Evolutionary conservation across 2,329 filamentous ascomycete species (phyloP).

Genomic region (Pestalotiopsis sp.): DNA sequence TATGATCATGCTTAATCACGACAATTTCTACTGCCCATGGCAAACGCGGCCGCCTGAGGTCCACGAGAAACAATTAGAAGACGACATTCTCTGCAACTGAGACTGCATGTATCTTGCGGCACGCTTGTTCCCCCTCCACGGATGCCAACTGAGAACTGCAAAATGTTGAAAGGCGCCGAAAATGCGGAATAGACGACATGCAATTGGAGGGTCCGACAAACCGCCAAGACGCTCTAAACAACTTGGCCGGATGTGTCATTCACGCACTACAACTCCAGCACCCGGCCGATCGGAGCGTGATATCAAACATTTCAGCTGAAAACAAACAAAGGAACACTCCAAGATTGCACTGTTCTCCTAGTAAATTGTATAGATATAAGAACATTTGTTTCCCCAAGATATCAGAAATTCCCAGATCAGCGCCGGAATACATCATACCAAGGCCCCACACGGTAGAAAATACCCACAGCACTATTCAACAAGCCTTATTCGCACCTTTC

Average conservation of each 20-base stretch:
- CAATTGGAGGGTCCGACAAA: neutral
- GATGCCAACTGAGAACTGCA: neutral
- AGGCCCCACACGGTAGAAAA: neutral
- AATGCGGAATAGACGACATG: neutral
- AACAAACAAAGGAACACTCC: no score
- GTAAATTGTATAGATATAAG: neutral
- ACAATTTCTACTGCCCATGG: no score
- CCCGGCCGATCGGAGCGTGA: neutral
- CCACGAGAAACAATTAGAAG: no score
- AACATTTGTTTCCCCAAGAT: neutral
- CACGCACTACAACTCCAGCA: neutral
- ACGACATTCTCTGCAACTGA: no score
- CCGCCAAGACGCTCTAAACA: neutral
- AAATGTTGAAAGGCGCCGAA: neutral
- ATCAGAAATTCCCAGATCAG: neutral
- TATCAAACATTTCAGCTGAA: neutral
- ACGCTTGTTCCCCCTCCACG: no score
- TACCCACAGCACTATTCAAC: constrained; percentile 5
- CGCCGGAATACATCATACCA: neutral
- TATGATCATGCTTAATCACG: no score
- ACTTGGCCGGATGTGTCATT: neutral
- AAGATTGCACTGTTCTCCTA: no score
- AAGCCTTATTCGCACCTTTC: neutral
- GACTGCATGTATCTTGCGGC: no score
- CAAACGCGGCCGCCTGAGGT: no score